Evolutionary conservation across 176 grass and related monocot species (phyloP).

Genomic region (Chrysopogon serrulatus): DNA sequence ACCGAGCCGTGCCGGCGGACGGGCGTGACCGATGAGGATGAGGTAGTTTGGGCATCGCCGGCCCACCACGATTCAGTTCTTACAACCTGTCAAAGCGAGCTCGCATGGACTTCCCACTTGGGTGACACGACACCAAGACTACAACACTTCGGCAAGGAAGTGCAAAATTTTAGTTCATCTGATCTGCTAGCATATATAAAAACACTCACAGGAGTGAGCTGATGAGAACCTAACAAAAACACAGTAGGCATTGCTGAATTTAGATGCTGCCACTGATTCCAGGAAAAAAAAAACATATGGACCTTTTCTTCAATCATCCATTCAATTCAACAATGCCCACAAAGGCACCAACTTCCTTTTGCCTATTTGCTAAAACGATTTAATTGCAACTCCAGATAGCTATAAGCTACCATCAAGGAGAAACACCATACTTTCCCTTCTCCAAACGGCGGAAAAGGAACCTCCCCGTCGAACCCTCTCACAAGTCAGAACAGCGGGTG

Average conservation of each 20-base stretch:
- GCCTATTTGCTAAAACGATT: background rate
- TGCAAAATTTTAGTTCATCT: background rate
- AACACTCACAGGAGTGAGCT: background rate
- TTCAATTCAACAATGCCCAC: background rate
- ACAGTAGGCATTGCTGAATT: background rate
- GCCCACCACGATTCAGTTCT: background rate
- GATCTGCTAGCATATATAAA: too few relatives aligned
- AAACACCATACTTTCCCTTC: conserved; percentile 92
- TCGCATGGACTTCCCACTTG: background rate
- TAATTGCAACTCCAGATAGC: background rate
- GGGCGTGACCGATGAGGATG: too few relatives aligned
- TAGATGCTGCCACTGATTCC: background rate
- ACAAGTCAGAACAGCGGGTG: conserved; percentile 65
- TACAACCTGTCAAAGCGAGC: background rate
- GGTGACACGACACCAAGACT: background rate
- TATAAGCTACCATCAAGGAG: background rate
- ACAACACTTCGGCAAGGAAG: background rate
- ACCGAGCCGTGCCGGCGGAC: too few relatives aligned
- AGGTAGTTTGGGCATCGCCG: too few relatives aligned
- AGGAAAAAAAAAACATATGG: background rate
- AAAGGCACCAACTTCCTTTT: too few relatives aligned
- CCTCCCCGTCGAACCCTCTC: conserved; percentile 62
- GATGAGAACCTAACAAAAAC: background rate
- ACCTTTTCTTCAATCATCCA: background rate
- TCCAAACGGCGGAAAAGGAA: conserved; percentile 86